phyloP scores from a whole-genome alignment of 2,329 filamentous ascomycete genomes.

The Magnaporthales sp. region DNA sequence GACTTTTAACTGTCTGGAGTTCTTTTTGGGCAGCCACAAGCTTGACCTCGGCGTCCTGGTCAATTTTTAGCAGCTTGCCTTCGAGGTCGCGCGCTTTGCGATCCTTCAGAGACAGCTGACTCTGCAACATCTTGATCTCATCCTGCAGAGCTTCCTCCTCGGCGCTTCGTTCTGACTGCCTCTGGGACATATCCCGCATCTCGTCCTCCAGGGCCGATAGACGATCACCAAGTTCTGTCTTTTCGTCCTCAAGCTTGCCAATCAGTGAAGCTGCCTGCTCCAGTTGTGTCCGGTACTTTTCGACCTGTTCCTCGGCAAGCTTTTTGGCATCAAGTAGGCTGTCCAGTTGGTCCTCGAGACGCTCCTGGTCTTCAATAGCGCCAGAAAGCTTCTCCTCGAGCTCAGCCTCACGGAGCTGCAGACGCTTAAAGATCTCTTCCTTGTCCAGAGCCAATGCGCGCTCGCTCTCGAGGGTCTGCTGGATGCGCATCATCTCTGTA shows the following conservation, averaged over 20 bases:
- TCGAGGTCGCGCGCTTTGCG: conserved; percentile 85
- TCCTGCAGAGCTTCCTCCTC: conserved; percentile 70
- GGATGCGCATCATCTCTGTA: conserved; percentile 77
- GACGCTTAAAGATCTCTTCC: conserved; percentile 96
- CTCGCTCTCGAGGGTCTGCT: conserved; percentile 92
- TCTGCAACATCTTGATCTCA: conserved; percentile 86
- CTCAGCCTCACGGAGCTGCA: conserved; percentile 85
- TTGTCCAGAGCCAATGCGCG: conserved; percentile 93
- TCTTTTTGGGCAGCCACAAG: conserved; percentile 72
- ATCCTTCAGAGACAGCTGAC: conserved; percentile 81
- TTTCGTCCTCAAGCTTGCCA: conserved; percentile 76
- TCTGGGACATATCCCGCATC: conserved; percentile 60
- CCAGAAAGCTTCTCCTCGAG: conserved; percentile 87
- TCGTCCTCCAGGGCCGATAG: conserved; percentile 62
- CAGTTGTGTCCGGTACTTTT: conserved; percentile 69
- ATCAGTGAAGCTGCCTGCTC: conserved; percentile 90
- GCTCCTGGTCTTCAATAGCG: conserved; percentile 88
- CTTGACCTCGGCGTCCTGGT: conserved; percentile 85
- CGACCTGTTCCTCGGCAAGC: conserved; percentile 75
- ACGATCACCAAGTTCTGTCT: conserved; percentile 60
- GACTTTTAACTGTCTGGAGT: conserved; percentile 61
- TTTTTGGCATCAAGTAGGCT: conserved; percentile 83
- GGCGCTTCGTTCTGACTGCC: conserved; percentile 63
- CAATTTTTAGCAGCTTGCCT: conserved; percentile 69
- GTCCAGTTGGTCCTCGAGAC: conserved; percentile 88